Evolutionary conservation across 331 rosid genomes (phyloP), one percentile per base, ranked within the genome.

Genomic region (Dryas integrifolia): DNA sequence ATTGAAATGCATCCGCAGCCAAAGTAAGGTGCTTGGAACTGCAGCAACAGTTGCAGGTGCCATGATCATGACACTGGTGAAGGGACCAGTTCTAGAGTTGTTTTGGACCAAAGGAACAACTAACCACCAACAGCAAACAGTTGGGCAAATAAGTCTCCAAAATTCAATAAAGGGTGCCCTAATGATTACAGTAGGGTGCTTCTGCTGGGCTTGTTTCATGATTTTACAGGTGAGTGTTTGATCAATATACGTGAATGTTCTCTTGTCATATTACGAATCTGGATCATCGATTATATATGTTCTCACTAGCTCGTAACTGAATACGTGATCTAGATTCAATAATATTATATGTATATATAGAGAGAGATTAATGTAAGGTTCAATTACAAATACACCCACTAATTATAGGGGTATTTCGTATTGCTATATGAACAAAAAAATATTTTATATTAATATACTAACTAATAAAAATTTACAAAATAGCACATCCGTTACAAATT

Each of bases 1-100:
- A 26, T 26, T 92, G 41, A 89, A 61, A 88, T 78, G 93, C 62
- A 59, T 83, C 13, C 84, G 83, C 12, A 89, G 92, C 81, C 99
- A 92, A 82, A 92, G 96, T 1, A 92, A 92, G 87, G 55, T 95
- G 70, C n/a, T 88, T 0, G 99, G 99, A 48, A 92, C 98, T 52
- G 18, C 76, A 70, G 96, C 96, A 67, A 95, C 99, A 3, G 98
- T 88, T 58, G 87, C 82, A 16, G 99, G 99, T 67, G 98, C 99
- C 65, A 92, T 92, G 98, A 63, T 88, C 61, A 95, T 95, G 92
- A 95, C 97, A 65, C 49, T 95, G 47, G 21, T 85, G 11, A 95
- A 87, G 85, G 98, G 99, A 1, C 97, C 97, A 35, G 61, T 80
- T 26, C 10, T 93, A 6, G 74, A 86, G 9, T 48, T 89, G 59